These are phyloP conservation scores for Sarocladium oryzae DNA, from an alignment of 2,329 filamentous ascomycete genomes.

Conservation along the genomic window DNA sequence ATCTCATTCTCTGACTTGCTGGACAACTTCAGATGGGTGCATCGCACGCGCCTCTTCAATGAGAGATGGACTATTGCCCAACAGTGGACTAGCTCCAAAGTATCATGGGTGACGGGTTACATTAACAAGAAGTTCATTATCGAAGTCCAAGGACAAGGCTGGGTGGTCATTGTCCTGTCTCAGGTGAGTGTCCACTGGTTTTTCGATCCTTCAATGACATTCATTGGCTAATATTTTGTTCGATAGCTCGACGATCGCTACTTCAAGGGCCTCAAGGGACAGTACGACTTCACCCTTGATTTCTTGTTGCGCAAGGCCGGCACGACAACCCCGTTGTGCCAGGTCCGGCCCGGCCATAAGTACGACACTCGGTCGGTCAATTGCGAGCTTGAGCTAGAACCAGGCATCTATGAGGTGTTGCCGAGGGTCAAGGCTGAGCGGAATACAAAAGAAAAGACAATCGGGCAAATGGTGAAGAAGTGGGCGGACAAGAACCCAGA, in stretches of 20 bases:
- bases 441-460: conserved; percentile 36
- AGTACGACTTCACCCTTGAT: conserved; percentile 35
- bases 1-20: conserved; percentile 39
- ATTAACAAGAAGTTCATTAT: conserved; percentile 37
- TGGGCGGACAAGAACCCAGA: conserved; percentile 43
- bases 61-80: conserved; percentile 38
- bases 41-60: conserved; percentile 41
- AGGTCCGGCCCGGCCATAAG: conserved; percentile 13
- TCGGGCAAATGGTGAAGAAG: conserved; percentile 53
- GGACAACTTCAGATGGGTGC: conserved; percentile 35
- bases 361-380: conserved; percentile 57
- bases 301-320: conserved; percentile 33
- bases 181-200: conserved; percentile 20
- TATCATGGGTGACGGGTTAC: conserved; percentile 40
- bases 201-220: too few relatives aligned
- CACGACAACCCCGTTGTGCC: not conserved
- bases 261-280: conserved; percentile 37
- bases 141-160: conserved; percentile 32
- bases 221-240: conserved; percentile 9
- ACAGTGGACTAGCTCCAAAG: conserved; percentile 35
- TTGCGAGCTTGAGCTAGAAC: conserved; percentile 64
- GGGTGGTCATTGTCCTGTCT: conserved; percentile 36
- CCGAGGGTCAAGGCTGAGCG: conserved; percentile 57
- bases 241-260: conserved; percentile 37
- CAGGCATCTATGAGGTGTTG: conserved; percentile 61